These are phyloP conservation scores for Amylocystis lapponica DNA, from an alignment of 768 basidiomycete genomes.

Conservation along the genomic window DNA sequence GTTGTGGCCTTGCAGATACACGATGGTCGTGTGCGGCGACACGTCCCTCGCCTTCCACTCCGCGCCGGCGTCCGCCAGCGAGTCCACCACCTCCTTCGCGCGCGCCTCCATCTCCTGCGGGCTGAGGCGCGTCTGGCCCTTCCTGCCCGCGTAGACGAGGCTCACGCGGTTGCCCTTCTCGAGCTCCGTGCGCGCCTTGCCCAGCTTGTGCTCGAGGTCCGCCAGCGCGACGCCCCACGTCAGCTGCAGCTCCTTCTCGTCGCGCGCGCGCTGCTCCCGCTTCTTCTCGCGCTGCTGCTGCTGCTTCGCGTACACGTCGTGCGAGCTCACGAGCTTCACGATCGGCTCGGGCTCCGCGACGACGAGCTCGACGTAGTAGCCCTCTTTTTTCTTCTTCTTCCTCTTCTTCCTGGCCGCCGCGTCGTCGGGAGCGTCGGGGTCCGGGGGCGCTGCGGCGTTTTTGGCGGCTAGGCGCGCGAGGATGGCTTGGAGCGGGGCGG, in stretches of 20 bases:
- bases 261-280: conserved; percentile 26
- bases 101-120: conserved; percentile 37
- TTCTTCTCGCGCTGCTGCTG: conserved; percentile 31
- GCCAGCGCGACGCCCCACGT: conserved; percentile 57
- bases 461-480: conserved; percentile 42
- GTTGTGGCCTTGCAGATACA: conserved; percentile 39
- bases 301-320: conserved; percentile 34
- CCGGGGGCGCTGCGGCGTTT: too few relatives aligned
- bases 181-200: conserved; percentile 50
- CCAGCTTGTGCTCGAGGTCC: conserved; percentile 64
- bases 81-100: conserved; percentile 35
- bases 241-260: conserved; percentile 64
- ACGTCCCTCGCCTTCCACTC: conserved; percentile 47
- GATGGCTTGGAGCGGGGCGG: conserved; percentile 34
- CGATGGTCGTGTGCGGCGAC: conserved; percentile 28
- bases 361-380: conserved; percentile 59
- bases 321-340: conserved; percentile 51
- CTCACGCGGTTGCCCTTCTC: conserved; percentile 54
- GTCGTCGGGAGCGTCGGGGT: too few relatives aligned
- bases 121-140: conserved; percentile 30
- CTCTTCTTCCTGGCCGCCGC: too few relatives aligned
- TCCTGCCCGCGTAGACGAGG: conserved; percentile 50
- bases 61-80: conserved; percentile 42
- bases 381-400: conserved; percentile 29
- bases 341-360: conserved; percentile 43